Base-by-base conservation (phyloP, 2,329 filamentous ascomycete genomes). In the Aaosphaeria pasadenensis region DNA sequence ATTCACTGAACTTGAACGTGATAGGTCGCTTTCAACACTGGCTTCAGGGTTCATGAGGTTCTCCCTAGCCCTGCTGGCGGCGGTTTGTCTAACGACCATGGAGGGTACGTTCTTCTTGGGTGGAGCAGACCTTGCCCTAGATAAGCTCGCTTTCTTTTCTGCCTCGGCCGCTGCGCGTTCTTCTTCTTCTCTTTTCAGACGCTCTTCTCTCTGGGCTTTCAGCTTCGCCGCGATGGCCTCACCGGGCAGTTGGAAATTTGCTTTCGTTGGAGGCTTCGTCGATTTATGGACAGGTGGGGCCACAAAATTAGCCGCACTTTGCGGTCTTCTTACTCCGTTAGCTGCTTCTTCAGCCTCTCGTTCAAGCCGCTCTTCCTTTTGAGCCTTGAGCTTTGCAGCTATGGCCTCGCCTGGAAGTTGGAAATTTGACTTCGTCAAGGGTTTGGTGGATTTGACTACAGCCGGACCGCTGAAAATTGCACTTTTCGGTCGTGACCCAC, bases 341-440 rank as follows among this genome's bases (percentile, higher is more conserved):
- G 24, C 31, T 13, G 49, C 43, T 56, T 65, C 56, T 67, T 72
- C 59, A 41, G 71, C 71, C 57, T 77, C 75, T 30, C 71, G 66
- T 52, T 71, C 74, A 44, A 71, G 54, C 0, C 77, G 62, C 39
- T 66, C 66, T 39, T 69, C 66, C 28, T 59, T 66, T 30, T 63
- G 59, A 35, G 59, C 64, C 46, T 62, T 68, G 7, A 69, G 51
- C 43, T 59, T 63, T 35, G 64, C 64, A 3, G 66, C 77, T 7
- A 80, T 67, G 11, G 72, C 77, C 53, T 82, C 79, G 11, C 79
- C 78, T 1, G 79, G 77, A 0, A 82, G 69, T 44, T 75, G 68
- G 56, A 82, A 82, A 13, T 66, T 77, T 7, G 78, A 66, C 39
- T 68, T 71, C 0, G 79, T 82, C 0, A 74, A 72, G 4, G 77